Percentiles rank a stretch among this genome's conserved stretches.
These are phyloP conservation scores for Glutinoglossum americanum DNA, from an alignment of 495 filamentous ascomycete genomes.

Conservation along the genomic window DNA sequence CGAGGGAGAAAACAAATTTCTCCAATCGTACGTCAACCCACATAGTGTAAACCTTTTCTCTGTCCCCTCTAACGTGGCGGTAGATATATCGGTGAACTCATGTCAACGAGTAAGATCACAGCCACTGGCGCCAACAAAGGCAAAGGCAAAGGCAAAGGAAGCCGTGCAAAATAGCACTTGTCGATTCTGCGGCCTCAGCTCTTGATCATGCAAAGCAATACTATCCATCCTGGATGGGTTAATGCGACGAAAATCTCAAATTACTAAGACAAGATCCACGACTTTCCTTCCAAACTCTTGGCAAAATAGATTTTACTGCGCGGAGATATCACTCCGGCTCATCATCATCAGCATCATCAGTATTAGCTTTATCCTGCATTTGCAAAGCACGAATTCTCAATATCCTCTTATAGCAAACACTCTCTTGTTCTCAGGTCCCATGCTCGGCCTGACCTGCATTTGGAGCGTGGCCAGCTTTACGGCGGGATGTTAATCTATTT, in stretches of 20 bases:
- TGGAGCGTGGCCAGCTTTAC: too few relatives aligned
- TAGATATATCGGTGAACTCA: conserved; percentile 47
- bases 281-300: neutral
- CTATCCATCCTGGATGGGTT: neutral
- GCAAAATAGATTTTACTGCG: neutral
- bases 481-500: too few relatives aligned
- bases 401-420: too few relatives aligned
- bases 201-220: neutral
- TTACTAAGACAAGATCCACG: neutral
- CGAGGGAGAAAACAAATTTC: conserved; percentile 79
- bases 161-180: neutral
- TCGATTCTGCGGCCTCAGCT: neutral
- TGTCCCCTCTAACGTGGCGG: neutral
- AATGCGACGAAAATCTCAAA: neutral
- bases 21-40: conserved; percentile 35
- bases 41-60: neutral
- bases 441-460: too few relatives aligned
- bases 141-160: conserved; percentile 1
- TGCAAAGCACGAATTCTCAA: too few relatives aligned
- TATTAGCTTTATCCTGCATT: neutral
- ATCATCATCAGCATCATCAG: neutral
- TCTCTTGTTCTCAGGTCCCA: too few relatives aligned
- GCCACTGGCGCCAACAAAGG: conserved; percentile 22
- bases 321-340: neutral
- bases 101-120: conserved; percentile 65